Evolutionary conservation across 352 stramenopile species (phyloP), one percentile per base, ranked within the genome.

Genomic region (Saprolegnia parasitica): DNA sequence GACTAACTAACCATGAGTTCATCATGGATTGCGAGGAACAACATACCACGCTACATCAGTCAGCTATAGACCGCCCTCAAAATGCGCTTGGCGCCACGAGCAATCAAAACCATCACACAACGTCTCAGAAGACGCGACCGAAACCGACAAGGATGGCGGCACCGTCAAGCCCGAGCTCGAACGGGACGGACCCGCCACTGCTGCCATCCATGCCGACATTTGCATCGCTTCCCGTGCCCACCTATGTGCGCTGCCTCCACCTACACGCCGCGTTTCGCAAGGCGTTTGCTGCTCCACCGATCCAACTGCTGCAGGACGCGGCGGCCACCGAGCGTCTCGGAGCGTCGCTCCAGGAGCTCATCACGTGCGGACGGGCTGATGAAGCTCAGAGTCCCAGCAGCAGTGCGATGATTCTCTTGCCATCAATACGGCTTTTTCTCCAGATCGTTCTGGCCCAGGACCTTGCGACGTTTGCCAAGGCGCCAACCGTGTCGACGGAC

Each of bases 371-470:
- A 16, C 52, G n/a, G 35, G 3, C 35, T 2, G 20, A 60, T 9
- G 52, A 60, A 24, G 52, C 11, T 1, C 24, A 60, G 3, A n/a
- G 20, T 16, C 35, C 52, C 11, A 60, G 11, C 11, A 42, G 52
- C 35, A 60, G 24, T 11, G 11, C 20, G 52, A 26, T 40, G 35
- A 60, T 60, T 20, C 52, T 60, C 11, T n/a, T 60, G 24, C 52
- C 52, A 24, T 26, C 52, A 1, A 16, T 60, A n/a, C 52, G 52
- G 35, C 52, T 60, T 11, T 16, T 60, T 16, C 35, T 60, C 11
- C 52, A 60, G 35, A 60, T 60, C 9, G 35, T 60, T 24, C 24
- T 40, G 1, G 24, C 52, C 35, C 52, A 60, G 35, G 52, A 60
- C 42, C 42, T 49, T 55, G 2, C 5, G 24, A 23, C n/a, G 2